Conservation (phyloP, 179 eudicot species). For the Beta macrorhiza region DNA sequence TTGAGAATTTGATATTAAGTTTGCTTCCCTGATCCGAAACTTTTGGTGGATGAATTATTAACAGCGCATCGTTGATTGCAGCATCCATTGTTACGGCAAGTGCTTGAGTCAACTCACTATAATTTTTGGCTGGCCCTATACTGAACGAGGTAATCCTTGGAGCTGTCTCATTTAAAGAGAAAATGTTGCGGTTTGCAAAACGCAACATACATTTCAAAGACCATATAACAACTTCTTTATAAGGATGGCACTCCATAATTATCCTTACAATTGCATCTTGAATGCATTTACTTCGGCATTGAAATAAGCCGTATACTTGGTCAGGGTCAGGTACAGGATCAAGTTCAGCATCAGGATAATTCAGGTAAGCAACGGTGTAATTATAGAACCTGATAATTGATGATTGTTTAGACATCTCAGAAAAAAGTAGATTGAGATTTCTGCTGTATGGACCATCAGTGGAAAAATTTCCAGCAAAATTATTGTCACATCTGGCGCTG, state of each 20-base stretch:
- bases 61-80: not conserved
- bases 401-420: not conserved
- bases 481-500: no score
- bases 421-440: not conserved
- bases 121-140: no score
- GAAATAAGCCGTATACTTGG: not conserved
- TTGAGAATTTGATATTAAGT: not conserved
- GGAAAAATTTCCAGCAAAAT: no score
- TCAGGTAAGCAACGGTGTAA: not conserved
- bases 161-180: not conserved
- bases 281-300: slow-evolving; percentile 1
- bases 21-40: slow-evolving; percentile 1
- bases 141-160: no score
- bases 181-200: not conserved
- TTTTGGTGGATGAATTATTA: not conserved
- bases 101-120: no score
- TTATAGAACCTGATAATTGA: not conserved
- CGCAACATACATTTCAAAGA: not conserved
- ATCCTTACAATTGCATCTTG: not conserved
- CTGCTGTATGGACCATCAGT: no score
- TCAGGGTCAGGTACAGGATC: no score
- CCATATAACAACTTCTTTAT: not conserved
- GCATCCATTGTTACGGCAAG: not conserved
- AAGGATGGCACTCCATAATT: not conserved
- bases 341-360: no score